These are phyloP conservation scores for Cyclotella kingstonii DNA, from an alignment of 108 stramenopile genomes.

Conservation along the genomic window DNA sequence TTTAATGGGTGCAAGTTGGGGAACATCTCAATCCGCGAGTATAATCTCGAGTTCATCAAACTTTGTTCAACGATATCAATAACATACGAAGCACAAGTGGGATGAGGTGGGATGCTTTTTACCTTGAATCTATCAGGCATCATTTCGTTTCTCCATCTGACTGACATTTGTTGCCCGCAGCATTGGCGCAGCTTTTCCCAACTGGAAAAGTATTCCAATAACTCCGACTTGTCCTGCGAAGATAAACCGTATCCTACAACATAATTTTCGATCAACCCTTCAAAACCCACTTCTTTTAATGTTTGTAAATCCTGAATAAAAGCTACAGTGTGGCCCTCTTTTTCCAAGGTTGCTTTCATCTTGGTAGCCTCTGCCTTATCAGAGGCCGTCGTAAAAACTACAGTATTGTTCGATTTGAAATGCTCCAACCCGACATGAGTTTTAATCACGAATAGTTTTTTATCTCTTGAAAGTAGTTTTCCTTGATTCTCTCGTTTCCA, in stretches of 20 bases:
- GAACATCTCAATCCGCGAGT: constrained; percentile 12
- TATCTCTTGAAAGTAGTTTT: constrained; percentile 1
- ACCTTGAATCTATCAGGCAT: constrained; percentile 25
- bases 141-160: constrained; percentile 39
- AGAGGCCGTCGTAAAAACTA: constrained; percentile 27
- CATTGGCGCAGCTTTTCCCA: constrained; percentile 49
- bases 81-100: constrained; percentile 28
- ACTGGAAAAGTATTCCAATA: constrained; percentile 32
- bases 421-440: constrained; percentile 20
- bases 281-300: constrained; percentile 18
- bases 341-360: constrained; percentile 1
- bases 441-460: constrained; percentile 15
- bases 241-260: constrained; percentile 27
- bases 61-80: constrained; percentile 28
- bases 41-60: constrained; percentile 28
- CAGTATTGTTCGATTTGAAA: constrained; percentile 17
- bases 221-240: neutral
- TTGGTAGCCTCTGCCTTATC: constrained; percentile 20
- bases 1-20: constrained; percentile 31
- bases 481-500: constrained; percentile 4
- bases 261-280: constrained; percentile 14
- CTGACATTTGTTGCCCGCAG: constrained; percentile 44
- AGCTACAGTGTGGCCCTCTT: constrained; percentile 30
- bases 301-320: constrained; percentile 43
- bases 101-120: constrained; percentile 15